phyloP scores from a whole-genome alignment of 345 rosid species.

The Schrenkiella parvula region DNA sequence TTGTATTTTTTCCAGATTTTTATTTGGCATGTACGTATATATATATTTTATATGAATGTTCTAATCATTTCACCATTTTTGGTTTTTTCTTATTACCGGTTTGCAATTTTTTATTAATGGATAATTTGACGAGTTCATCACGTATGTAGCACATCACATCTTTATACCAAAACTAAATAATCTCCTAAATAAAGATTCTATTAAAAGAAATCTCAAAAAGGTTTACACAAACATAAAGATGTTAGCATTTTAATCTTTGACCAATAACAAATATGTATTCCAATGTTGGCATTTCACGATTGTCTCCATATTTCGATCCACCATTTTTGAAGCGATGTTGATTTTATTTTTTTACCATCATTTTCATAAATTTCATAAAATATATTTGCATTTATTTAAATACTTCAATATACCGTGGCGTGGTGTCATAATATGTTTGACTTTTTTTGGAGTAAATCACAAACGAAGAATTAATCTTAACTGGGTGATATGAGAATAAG shows the following conservation, averaged over 20 bases:
- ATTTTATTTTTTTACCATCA: too few species aligned
- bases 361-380: too few species aligned
- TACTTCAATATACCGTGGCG: not conserved
- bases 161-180: too few species aligned
- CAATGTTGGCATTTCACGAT: not conserved
- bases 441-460: not conserved
- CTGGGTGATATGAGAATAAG: not conserved
- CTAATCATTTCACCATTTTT: not conserved
- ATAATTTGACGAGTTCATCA: not conserved
- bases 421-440: constrained; percentile 17
- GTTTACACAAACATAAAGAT: too few species aligned
- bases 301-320: too few species aligned
- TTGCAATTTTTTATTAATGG: not conserved
- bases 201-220: too few species aligned
- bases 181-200: too few species aligned
- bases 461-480: not conserved
- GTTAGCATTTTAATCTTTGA: too few species aligned
- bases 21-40: not conserved
- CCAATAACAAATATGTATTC: not conserved
- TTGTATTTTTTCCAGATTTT: not conserved
- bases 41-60: not conserved
- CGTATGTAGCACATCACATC: not conserved
- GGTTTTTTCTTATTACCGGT: not conserved
- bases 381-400: too few species aligned
- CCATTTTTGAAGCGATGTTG: too few species aligned